Conservation (phyloP, 192 early-diverging fungal species). For the Pilobolus umbonatus region DNA sequence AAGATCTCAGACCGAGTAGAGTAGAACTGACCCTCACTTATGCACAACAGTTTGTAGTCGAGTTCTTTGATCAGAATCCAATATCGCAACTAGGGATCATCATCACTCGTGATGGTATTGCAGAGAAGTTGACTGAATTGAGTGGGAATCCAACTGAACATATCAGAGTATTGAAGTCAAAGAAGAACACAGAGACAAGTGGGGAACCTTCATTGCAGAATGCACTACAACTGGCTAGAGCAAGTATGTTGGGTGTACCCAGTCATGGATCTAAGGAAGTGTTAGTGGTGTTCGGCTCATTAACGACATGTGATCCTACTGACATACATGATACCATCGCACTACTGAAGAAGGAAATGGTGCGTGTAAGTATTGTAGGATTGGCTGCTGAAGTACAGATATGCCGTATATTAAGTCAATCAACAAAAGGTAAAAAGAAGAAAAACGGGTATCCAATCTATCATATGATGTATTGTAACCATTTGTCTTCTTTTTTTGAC, state of each 20-base stretch:
- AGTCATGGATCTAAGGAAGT: conserved; percentile 86
- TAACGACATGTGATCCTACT: conserved; percentile 92
- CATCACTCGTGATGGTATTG: conserved; percentile 78
- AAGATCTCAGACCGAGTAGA: conserved; percentile 79
- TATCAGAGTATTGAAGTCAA: conserved; percentile 58
- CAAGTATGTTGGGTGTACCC: conserved; percentile 76
- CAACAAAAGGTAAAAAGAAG: conserved; percentile 61
- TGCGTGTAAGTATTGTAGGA: conserved; percentile 85
- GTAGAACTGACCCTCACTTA: conserved; percentile 66
- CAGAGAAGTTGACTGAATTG: conserved; percentile 83
- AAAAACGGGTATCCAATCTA: neutral
- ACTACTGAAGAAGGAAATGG: conserved; percentile 56
- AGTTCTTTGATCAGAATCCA: conserved; percentile 96
- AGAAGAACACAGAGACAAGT: conserved; percentile 61
- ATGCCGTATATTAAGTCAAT: conserved; percentile 63
- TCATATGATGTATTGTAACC: neutral
- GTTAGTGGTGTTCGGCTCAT: conserved; percentile 78
- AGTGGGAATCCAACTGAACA: conserved; percentile 83
- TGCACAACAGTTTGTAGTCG: conserved; percentile 69
- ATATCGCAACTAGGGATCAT: conserved; percentile 84
- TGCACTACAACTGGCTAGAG: conserved; percentile 77
- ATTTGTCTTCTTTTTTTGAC: neutral
- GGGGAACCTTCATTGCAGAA: conserved; percentile 95
- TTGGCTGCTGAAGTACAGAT: conserved; percentile 88
- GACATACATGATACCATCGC: conserved; percentile 83